Conservation (phyloP, 257 asterid species). For the Plantago elongata region DNA sequence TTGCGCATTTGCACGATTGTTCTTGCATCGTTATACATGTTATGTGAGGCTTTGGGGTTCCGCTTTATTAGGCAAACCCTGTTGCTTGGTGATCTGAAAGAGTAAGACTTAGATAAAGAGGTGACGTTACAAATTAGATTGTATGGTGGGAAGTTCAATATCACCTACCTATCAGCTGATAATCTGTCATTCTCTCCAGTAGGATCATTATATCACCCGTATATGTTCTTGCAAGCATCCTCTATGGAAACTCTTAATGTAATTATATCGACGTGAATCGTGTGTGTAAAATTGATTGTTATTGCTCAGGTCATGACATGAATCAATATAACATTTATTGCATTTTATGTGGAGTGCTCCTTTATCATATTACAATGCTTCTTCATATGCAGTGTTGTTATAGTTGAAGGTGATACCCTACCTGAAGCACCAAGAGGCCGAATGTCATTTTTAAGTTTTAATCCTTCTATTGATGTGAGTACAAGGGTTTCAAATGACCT, state of each 20-base stretch:
- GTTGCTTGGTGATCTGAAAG: too few relatives aligned
- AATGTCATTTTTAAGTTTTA: constrained; percentile 84
- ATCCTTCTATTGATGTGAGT: constrained; percentile 96
- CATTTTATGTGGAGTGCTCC: not conserved
- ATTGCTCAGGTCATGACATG: not conserved
- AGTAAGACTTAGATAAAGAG: too few relatives aligned
- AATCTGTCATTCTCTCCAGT: too few relatives aligned
- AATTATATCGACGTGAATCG: not conserved
- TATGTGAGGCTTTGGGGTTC: too few relatives aligned
- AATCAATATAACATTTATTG: constrained; percentile 1
- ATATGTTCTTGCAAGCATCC: not conserved
- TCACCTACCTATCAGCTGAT: too few relatives aligned
- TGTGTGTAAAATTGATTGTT: not conserved
- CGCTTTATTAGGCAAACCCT: too few relatives aligned
- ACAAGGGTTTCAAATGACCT: constrained; percentile 23
- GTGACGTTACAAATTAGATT: too few relatives aligned
- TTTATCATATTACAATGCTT: constrained; percentile 15
- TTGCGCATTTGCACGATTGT: too few relatives aligned
- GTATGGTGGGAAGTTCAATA: too few relatives aligned
- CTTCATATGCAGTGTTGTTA: constrained; percentile 60
- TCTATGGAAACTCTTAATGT: not conserved
- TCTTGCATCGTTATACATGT: too few relatives aligned
- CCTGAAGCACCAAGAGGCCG: constrained; percentile 81
- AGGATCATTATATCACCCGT: not conserved
- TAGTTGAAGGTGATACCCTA: constrained; percentile 82